Evolutionary conservation across 2,329 filamentous ascomycete species (phyloP), one percentile per base, ranked within the genome.

Genomic region (Pleoardoris graminearum): DNA sequence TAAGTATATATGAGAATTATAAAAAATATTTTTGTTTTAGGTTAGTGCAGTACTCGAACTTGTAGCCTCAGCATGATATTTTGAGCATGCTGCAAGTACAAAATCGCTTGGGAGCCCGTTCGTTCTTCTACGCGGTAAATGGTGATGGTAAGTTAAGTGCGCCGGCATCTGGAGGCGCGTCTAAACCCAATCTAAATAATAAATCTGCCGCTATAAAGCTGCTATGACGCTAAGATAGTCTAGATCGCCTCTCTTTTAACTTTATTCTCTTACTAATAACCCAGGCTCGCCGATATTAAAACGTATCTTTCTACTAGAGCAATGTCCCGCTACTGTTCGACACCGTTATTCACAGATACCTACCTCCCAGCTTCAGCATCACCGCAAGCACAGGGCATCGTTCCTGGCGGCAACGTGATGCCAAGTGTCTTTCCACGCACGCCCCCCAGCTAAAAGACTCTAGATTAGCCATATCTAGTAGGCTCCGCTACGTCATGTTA

Each of bases 391-490:
- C 23, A 25, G 30, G 14, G 25, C 43, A 7, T 21, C 17, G 19
- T 21, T 22, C 27, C 32, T 44, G 30, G 30, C 30, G 27, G 27
- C 10, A 36, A 21, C 43, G 22, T 30, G 14, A 46, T 36, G 49
- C 49, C 43, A 51, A 47, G 49, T 21, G 46, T 35, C 7, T 17
- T 44, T 23, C 22, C 8, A 39, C 27, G 38, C 33, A 54, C 49
- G 44, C 55, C 50, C 43, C 47, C 50, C 49, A 60, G 57, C 60
- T 63, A 54, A 43, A 21, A 19, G 17, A 55, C 59, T 63, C 57
- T 62, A 55, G 53, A 61, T 43, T 57, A 53, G 54, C 50, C 55
- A 48, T 48, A 49, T 45, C n/a, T 23, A n/a, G 37, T 39, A 33
- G 50, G 30, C 23, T 36, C 58, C 54, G 53, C 52, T 51, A 57